Evolutionary conservation across 306 rosid species (phyloP).

Genomic region (Corylus americana): DNA sequence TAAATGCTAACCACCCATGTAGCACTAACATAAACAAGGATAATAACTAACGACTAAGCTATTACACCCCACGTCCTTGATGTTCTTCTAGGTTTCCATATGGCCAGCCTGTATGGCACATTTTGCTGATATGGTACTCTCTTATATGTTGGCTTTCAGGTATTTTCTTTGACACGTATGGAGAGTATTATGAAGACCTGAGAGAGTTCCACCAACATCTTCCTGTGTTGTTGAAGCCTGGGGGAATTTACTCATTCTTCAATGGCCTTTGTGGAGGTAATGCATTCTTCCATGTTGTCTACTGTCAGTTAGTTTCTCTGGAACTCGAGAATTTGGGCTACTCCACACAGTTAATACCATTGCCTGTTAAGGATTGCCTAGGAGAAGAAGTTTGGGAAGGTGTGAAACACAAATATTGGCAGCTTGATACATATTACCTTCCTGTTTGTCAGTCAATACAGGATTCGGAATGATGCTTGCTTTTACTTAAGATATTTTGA

Average conservation of each 20-base stretch:
- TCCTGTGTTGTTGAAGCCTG: conserved; percentile 71
- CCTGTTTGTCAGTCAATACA: conserved; percentile 77
- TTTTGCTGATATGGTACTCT: conserved; percentile 2
- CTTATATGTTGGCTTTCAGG: conserved; percentile 44
- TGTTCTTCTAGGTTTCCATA: background rate
- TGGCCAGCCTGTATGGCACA: conserved; percentile 1
- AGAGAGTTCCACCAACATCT: conserved; percentile 93
- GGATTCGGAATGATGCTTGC: conserved; percentile 48
- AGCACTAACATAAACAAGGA: too few relatives aligned
- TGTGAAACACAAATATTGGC: conserved; percentile 96
- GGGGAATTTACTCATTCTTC: conserved; percentile 86
- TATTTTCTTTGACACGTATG: conserved; percentile 93
- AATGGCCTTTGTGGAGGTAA: conserved; percentile 96
- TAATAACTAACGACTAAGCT: too few relatives aligned
- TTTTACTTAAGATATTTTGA: conserved; percentile 12
- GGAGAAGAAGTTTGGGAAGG: conserved; percentile 89
- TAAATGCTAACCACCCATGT: too few relatives aligned
- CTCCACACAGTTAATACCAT: conserved; percentile 81
- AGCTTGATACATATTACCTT: conserved; percentile 88
- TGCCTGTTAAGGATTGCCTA: conserved; percentile 92
- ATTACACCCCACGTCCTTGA: too few relatives aligned
- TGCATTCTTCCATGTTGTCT: conserved; percentile 91
- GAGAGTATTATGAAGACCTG: conserved; percentile 88
- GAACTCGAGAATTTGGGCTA: conserved; percentile 88
- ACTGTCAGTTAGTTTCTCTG: conserved; percentile 81